These are phyloP conservation scores for Stenocarpella maydis DNA, from an alignment of 2,329 filamentous ascomycete genomes.

Conservation along the genomic window DNA sequence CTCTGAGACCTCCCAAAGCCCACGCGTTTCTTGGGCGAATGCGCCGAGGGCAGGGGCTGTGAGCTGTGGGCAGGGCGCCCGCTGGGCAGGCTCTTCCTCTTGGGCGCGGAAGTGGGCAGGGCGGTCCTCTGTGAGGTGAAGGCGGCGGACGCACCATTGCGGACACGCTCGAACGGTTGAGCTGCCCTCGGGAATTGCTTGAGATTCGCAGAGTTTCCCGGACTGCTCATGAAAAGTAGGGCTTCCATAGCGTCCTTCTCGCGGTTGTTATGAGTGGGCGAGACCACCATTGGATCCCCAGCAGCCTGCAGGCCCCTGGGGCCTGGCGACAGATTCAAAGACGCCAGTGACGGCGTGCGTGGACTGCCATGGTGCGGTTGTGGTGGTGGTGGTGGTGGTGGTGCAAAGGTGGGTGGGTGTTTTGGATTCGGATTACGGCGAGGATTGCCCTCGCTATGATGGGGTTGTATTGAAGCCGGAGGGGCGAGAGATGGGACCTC, in stretches of 20 bases:
- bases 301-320: slow-evolving; percentile 48
- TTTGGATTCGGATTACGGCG: slow-evolving; percentile 61
- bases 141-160: slow-evolving; percentile 42
- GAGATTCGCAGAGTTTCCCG: slow-evolving; percentile 73
- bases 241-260: slow-evolving; percentile 86
- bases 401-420: slow-evolving; percentile 59
- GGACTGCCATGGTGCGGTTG: slow-evolving; percentile 50
- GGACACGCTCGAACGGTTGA: slow-evolving; percentile 48
- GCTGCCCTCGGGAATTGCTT: slow-evolving; percentile 60
- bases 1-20: slow-evolving; percentile 58
- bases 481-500: slow-evolving; percentile 53
- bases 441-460: slow-evolving; percentile 51
- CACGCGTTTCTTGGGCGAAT: slow-evolving; percentile 52
- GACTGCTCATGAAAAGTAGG: slow-evolving; percentile 82
- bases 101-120: slow-evolving; percentile 56
- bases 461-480: slow-evolving; percentile 63
- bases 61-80: slow-evolving; percentile 49
- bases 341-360: slow-evolving; percentile 50
- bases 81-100: slow-evolving; percentile 60
- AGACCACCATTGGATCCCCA: slow-evolving; percentile 67
- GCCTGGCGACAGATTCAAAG: slow-evolving; percentile 48
- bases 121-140: slow-evolving; percentile 46
- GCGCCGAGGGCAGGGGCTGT: slow-evolving; percentile 40
- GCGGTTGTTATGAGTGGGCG: slow-evolving; percentile 72
- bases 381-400: slow-evolving; percentile 55